These are phyloP conservation scores for Candida frijolesensis DNA, from an alignment of 1,139 yeast genomes.

Conservation along the genomic window DNA sequence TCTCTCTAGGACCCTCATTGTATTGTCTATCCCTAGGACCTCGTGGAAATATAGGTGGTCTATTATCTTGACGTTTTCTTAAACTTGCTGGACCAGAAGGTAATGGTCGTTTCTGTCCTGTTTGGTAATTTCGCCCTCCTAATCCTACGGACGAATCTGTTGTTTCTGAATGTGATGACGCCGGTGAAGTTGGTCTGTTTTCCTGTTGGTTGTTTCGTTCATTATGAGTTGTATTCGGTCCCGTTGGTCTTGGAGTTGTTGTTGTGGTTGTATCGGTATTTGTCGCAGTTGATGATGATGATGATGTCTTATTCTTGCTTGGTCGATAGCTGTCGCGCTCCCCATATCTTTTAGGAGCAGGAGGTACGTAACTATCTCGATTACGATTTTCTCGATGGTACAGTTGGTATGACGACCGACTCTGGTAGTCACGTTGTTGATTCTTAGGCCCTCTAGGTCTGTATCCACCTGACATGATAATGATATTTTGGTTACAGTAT, in stretches of 20 bases:
- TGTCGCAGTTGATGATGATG: conserved; percentile 3
- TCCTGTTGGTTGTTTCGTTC: conserved; percentile 18
- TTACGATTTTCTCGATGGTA: conserved; percentile 5
- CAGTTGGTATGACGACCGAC: conserved; percentile 8
- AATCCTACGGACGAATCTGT: neutral
- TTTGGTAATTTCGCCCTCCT: neutral
- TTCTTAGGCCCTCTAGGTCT: conserved; percentile 25
- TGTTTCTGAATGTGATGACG: conserved; percentile 7
- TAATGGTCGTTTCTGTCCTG: conserved; percentile 13
- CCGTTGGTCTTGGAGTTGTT: neutral
- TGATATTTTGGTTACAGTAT: neutral
- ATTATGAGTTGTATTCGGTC: neutral
- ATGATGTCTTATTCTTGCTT: conserved; percentile 7
- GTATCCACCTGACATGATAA: conserved; percentile 43
- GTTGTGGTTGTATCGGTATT: neutral
- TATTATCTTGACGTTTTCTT: conserved; percentile 16
- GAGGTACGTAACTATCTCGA: conserved; percentile 11
- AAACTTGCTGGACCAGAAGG: conserved; percentile 21
- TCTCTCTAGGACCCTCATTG: neutral
- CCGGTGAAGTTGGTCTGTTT: conserved; percentile 9
- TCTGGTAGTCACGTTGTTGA: conserved; percentile 6
- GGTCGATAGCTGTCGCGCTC: conserved; percentile 17
- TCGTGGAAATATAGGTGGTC: conserved; percentile 16
- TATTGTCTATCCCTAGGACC: conserved; percentile 17
- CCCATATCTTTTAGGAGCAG: conserved; percentile 25